Evolutionary conservation across 1,284 basidiomycete species (phyloP).

Genomic region (Trichosporon sp.): DNA sequence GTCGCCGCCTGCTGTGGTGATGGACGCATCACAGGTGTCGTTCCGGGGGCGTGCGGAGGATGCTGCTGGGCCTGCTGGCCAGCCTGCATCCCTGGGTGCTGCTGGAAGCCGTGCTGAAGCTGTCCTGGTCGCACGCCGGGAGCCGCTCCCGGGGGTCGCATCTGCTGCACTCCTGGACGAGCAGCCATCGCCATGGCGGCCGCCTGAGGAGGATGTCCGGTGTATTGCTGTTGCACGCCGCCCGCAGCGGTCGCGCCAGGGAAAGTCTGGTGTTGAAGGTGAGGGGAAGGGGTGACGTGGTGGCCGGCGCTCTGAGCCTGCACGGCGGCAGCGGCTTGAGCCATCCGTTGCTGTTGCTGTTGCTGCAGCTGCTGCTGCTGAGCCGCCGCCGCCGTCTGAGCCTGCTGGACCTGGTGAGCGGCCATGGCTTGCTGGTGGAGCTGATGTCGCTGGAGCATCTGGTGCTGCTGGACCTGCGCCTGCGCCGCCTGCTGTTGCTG

Average conservation of each 20-base stretch:
- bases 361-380: slow-evolving; percentile 20
- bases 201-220: slow-evolving; percentile 21
- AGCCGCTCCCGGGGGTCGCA: slow-evolving; percentile 18
- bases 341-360: slow-evolving; percentile 9
- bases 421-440: slow-evolving; percentile 15
- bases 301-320: slow-evolving; percentile 9
- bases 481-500: slow-evolving; percentile 14
- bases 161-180: slow-evolving; percentile 13
- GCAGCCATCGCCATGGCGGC: slow-evolving; percentile 14
- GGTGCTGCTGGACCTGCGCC: slow-evolving; percentile 17
- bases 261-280: slow-evolving; percentile 40
- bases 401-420: slow-evolving; percentile 8
- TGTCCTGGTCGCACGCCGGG: slow-evolving; percentile 14
- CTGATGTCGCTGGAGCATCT: slow-evolving; percentile 19
- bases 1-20: background rate
- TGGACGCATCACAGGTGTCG: slow-evolving; percentile 14
- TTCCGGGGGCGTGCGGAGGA: slow-evolving; percentile 16
- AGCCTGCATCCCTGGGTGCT: slow-evolving; percentile 18
- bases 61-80: slow-evolving; percentile 24
- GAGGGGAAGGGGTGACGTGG: slow-evolving; percentile 36
- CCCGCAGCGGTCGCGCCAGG: slow-evolving; percentile 23
- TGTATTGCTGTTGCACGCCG: slow-evolving; percentile 18
- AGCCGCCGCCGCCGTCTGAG: slow-evolving; percentile 11
- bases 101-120: slow-evolving; percentile 15
- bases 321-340: slow-evolving; percentile 4